Conservation (phyloP, 2,329 filamentous ascomycete species). For the Rachicladosporium sp. region DNA sequence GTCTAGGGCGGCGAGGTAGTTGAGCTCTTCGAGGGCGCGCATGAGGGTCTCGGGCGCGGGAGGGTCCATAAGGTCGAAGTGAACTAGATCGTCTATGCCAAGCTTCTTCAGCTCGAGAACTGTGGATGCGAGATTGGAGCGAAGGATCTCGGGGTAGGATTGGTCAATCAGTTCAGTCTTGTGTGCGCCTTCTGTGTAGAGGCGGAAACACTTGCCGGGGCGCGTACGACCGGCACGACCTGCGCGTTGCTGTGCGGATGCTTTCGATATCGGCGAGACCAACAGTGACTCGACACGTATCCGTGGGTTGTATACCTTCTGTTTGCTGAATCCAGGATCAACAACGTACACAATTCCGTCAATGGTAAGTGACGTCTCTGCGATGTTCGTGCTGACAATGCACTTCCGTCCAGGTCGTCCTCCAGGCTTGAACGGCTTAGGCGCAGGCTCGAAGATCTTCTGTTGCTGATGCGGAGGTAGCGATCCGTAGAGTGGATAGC, state of each 20-base stretch:
- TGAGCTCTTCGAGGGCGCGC: conserved; percentile 92
- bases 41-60: conserved; percentile 97
- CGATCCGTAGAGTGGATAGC: conserved; percentile 90
- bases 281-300: conserved; percentile 92
- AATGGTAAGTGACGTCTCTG: conserved; percentile 93
- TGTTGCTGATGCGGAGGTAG: conserved; percentile 89
- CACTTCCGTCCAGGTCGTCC: conserved; percentile 84
- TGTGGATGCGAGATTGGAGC: conserved; percentile 88
- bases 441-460: conserved; percentile 84
- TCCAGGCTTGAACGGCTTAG: conserved; percentile 56
- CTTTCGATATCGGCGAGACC: conserved; percentile 96
- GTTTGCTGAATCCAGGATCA: conserved; percentile 98
- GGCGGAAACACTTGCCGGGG: conserved; percentile 92
- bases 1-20: conserved; percentile 91
- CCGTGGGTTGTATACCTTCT: conserved; percentile 97
- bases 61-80: conserved; percentile 98
- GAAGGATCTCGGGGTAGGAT: conserved; percentile 89
- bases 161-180: conserved; percentile 97
- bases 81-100: conserved; percentile 85
- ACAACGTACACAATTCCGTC: conserved; percentile 98
- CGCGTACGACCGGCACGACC: conserved; percentile 98
- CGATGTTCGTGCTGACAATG: conserved; percentile 94
- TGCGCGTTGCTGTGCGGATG: conserved; percentile 89
- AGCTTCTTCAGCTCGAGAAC: conserved; percentile 96
- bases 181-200: conserved; percentile 92